Evolutionary conservation across 2,329 filamentous ascomycete genomes (phyloP).

Genomic region (Fusarium sp.): DNA sequence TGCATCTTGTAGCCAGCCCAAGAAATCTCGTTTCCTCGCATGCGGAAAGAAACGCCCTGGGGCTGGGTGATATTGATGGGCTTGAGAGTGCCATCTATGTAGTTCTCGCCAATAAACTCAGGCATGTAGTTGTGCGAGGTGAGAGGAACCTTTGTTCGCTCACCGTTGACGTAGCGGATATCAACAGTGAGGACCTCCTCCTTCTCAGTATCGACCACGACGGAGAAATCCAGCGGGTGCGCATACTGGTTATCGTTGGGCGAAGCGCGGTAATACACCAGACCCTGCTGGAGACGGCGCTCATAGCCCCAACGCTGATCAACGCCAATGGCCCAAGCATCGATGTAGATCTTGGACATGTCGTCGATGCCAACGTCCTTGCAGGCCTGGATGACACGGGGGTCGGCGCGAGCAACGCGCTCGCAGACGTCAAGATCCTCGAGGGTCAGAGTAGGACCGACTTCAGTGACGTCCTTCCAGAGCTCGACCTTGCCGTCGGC

Average conservation of each 20-base stretch:
- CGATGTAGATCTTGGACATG: slow-evolving; percentile 85
- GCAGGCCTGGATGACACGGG: slow-evolving; percentile 80
- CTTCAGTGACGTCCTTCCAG: slow-evolving; percentile 56
- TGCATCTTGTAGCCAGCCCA: slow-evolving; percentile 76
- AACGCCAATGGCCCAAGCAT: slow-evolving; percentile 86
- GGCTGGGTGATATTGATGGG: slow-evolving; percentile 52
- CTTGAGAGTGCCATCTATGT: slow-evolving; percentile 47
- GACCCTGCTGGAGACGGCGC: slow-evolving; percentile 78
- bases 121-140: slow-evolving; percentile 51
- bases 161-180: slow-evolving; percentile 53
- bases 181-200: slow-evolving; percentile 58
- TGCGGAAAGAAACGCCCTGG: slow-evolving; percentile 53
- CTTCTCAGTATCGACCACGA: slow-evolving; percentile 54
- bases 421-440: slow-evolving; percentile 82
- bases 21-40: slow-evolving; percentile 57
- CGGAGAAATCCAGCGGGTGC: slow-evolving; percentile 62
- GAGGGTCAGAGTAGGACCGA: slow-evolving; percentile 70
- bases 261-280: slow-evolving; percentile 82
- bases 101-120: slow-evolving; percentile 46
- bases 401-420: slow-evolving; percentile 70
- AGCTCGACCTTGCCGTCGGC: slow-evolving; percentile 51
- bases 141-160: slow-evolving; percentile 54
- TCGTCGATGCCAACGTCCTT: slow-evolving; percentile 77
- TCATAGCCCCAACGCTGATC: slow-evolving; percentile 78
- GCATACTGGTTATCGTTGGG: slow-evolving; percentile 72